phyloP scores from a whole-genome alignment of 176 grass and related monocot species.

The Aegilops bicornis region DNA sequence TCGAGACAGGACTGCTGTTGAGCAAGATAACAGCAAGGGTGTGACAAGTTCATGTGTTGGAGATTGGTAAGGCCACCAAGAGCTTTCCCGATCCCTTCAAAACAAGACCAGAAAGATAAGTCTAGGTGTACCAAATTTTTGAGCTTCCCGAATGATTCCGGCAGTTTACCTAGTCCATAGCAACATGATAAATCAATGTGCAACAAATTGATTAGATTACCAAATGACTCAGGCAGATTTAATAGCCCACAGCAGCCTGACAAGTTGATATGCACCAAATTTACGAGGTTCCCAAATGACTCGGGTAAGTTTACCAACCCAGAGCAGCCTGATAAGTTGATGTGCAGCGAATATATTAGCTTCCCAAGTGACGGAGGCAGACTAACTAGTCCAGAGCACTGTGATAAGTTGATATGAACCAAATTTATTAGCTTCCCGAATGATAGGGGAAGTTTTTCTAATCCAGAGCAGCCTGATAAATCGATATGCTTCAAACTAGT shows the following conservation, averaged over 20 bases:
- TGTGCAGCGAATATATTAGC: neutral
- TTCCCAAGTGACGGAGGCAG: neutral
- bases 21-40: neutral
- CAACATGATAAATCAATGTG: neutral
- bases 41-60: neutral
- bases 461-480: neutral
- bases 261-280: too few species aligned
- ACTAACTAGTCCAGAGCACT: neutral
- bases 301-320: too few species aligned
- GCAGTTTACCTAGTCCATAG: neutral
- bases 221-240: too few species aligned
- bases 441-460: neutral
- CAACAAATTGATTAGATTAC: neutral
- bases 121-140: neutral
- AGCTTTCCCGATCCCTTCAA: neutral
- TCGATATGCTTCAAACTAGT: too few species aligned
- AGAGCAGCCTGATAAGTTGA: too few species aligned
- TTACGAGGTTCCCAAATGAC: too few species aligned
- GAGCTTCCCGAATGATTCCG: neutral
- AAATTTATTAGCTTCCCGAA: neutral
- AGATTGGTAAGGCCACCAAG: neutral
- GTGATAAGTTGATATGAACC: neutral
- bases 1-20: neutral
- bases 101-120: neutral
- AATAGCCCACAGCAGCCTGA: too few species aligned